phyloP scores from a whole-genome alignment of 2,329 filamentous ascomycete species.

The Thielaviopsis musarum region DNA sequence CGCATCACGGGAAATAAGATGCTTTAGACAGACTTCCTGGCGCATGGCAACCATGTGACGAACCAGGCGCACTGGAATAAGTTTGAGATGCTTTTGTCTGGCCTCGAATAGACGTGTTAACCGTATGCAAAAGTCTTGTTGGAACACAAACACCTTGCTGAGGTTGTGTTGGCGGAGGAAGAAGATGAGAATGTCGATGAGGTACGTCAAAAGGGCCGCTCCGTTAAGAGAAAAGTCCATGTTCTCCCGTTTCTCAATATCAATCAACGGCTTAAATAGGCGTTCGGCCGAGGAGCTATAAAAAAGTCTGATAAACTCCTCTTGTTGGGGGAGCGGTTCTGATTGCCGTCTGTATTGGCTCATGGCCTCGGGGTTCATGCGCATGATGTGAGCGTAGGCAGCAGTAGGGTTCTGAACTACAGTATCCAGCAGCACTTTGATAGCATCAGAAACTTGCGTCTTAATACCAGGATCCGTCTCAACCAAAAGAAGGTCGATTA shows the following conservation, averaged over 20 bases:
- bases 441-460: conserved; percentile 84
- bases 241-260: conserved; percentile 53
- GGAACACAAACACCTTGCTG: conserved; percentile 75
- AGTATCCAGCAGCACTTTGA: conserved; percentile 81
- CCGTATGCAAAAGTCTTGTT: conserved; percentile 58
- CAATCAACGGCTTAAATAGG: conserved; percentile 73
- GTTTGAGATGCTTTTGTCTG: conserved; percentile 79
- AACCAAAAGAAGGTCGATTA: conserved; percentile 80
- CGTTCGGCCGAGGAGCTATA: conserved; percentile 76
- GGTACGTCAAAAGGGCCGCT: conserved; percentile 75
- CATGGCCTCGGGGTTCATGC: conserved; percentile 10
- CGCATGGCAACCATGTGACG: conserved; percentile 69
- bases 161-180: conserved; percentile 83
- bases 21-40: conserved; percentile 80
- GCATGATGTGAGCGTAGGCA: conserved; percentile 20
- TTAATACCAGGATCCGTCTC: conserved; percentile 91
- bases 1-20: conserved; percentile 65
- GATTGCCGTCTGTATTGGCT: conserved; percentile 27
- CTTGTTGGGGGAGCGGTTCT: conserved; percentile 56
- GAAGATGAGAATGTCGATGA: conserved; percentile 86
- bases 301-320: conserved; percentile 71
- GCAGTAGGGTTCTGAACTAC: conserved; percentile 17
- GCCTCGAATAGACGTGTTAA: conserved; percentile 69
- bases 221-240: conserved; percentile 64
- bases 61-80: conserved; percentile 92